These are phyloP conservation scores for Volvox reticuliferus DNA, from an alignment of 139 green algal species.

Conservation along the genomic window DNA sequence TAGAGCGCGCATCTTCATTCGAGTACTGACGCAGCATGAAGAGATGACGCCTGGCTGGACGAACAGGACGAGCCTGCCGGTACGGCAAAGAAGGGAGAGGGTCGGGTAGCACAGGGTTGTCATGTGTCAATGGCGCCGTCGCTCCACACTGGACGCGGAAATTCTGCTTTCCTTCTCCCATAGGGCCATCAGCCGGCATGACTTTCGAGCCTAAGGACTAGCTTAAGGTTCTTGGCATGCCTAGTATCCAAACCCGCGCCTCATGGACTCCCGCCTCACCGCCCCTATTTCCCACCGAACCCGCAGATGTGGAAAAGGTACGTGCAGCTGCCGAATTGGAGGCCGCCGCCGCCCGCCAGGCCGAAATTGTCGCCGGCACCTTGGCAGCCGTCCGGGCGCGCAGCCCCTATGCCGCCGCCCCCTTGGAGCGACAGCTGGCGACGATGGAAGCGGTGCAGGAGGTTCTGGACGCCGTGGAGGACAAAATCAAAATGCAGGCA, in stretches of 20 bases:
- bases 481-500: neutral
- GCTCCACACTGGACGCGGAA: no score
- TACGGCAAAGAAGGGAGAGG: neutral
- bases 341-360: neutral
- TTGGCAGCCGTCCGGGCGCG: neutral
- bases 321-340: neutral
- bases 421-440: neutral
- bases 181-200: no score
- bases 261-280: no score
- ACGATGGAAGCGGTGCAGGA: neutral
- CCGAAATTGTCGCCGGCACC: neutral
- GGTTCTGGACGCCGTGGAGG: neutral
- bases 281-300: no score
- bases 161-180: no score
- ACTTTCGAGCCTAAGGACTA: no score
- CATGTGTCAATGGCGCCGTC: no score
- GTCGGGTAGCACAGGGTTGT: no score
- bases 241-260: no score
- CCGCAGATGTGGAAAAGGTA: slow-evolving; percentile 11
- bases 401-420: neutral
- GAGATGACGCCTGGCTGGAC: slow-evolving; percentile 30
- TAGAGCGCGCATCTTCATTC: no score
- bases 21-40: no score
- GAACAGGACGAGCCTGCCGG: slow-evolving; percentile 17
- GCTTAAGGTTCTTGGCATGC: no score